A percentile compares a stretch with the other conserved stretches of the same genome.
These are phyloP conservation scores for Pseudogymnoascus sp. DNA, from an alignment of 2,329 filamentous ascomycete species.

Conservation along the genomic window DNA sequence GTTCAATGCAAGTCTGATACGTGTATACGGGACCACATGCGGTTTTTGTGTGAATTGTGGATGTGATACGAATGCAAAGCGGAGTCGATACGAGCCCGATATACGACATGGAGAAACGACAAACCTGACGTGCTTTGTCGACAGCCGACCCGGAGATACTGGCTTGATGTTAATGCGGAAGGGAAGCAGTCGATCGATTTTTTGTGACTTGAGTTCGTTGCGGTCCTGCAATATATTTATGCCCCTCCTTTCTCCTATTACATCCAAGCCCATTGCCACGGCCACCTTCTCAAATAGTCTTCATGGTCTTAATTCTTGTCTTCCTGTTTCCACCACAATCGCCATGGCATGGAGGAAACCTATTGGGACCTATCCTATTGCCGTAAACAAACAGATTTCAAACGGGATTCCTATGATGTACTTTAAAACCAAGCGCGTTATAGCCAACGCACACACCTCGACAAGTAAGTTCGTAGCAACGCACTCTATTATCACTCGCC, in stretches of 20 bases:
- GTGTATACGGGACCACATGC: conserved; percentile 1
- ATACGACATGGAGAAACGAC: not conserved
- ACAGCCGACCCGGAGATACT: not conserved
- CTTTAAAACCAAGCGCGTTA: not conserved
- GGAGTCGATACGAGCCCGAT: not conserved
- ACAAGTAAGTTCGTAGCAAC: too few species aligned
- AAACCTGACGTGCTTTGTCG: not conserved
- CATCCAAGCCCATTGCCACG: not conserved
- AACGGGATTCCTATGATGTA: too few species aligned
- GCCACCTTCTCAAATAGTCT: not conserved
- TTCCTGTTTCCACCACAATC: not conserved
- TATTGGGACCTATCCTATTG: not conserved
- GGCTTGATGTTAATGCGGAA: not conserved
- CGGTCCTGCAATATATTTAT: not conserved
- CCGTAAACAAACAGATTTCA: not conserved
- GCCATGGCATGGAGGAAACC: not conserved
- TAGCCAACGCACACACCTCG: not conserved
- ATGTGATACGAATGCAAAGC: not conserved
- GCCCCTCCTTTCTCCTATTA: not conserved
- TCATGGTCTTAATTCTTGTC: not conserved
- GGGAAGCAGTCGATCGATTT: not conserved
- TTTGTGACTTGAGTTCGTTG: not conserved
- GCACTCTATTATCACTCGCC: not conserved
- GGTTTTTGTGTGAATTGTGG: not conserved
- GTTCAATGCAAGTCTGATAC: conserved; percentile 15